Evolutionary conservation across 1,284 basidiomycete species (phyloP), one percentile per base, ranked within the genome.

Genomic region (Apiotrichum akiyoshidainum): DNA sequence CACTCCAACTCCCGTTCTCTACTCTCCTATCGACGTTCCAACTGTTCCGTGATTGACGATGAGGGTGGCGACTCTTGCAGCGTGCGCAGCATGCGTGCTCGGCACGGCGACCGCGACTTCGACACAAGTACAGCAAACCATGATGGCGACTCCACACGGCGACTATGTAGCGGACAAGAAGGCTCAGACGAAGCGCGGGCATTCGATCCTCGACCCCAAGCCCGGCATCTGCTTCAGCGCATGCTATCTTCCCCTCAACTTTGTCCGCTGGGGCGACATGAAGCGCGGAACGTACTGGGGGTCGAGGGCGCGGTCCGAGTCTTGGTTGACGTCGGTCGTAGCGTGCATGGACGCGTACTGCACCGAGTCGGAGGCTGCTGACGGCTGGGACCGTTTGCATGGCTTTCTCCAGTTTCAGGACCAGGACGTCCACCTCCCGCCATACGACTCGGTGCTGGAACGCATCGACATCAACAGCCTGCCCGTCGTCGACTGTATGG

Each of bases 321-420:
- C n/a, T 1, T 63, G 33, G 54, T 41, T 63, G 42, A 62, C 58
- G 2, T 67, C 67, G 2, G 16, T 66, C 3, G 59, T 61, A 2
- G 33, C 59, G 10, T 68, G 65, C 48, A 60, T 60, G 40, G 49
- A 54, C 26, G 50, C 11, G 10, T 68, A 70, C 57, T 67, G 65
- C 52, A 14, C 37, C 16, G 21, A 19, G 16, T 17, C 37, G 10
- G 22, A 59, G 41, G 12, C 16, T 2, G 45, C 26, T 13, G 56
- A 41, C 8, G 57, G 57, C 39, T 62, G 57, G 54, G 48, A 19
- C 37, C 46, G 45, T 14, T 45, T 52, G 11, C 42, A 33, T 0
- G 54, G 8, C 26, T 34, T 39, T 19, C 9, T n/a, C 10, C 6
- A 5, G 12, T 22, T 22, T 2, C 5, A 9, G n/a, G 17, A 52